Conservation (phyloP, 2,329 filamentous ascomycete genomes). For the Aspergillus nomiae region DNA sequence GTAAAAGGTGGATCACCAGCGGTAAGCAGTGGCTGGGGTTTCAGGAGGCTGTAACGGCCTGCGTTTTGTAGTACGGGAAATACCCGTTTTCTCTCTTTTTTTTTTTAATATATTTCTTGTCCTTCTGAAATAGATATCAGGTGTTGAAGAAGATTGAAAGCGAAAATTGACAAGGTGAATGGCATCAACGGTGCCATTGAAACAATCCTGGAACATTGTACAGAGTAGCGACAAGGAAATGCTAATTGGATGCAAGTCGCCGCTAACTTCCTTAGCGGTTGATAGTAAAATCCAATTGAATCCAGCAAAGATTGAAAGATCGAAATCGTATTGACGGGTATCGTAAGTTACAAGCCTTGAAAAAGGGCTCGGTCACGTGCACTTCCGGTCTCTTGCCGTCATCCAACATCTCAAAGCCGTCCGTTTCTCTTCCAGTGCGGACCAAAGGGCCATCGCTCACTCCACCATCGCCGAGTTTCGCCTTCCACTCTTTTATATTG, state of each 20-base stretch:
- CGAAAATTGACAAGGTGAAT: neutral
- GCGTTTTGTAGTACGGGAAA: neutral
- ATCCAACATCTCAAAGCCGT: constrained; percentile 27
- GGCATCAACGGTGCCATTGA: neutral
- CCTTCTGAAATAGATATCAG: neutral
- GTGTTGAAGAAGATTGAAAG: neutral
- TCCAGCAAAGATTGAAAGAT: neutral
- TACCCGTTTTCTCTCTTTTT: neutral
- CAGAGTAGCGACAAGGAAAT: neutral
- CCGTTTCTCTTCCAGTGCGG: constrained; percentile 25
- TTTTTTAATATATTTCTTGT: neutral
- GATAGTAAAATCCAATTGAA: neutral
- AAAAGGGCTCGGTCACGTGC: constrained; percentile 30
- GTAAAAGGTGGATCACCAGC: neutral
- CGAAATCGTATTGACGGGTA: constrained; percentile 2
- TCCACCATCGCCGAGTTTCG: constrained; percentile 17
- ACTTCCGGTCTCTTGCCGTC: constrained; percentile 31
- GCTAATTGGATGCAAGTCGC: neutral
- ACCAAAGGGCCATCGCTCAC: constrained; percentile 27
- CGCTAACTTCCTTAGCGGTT: neutral
- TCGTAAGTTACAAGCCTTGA: constrained; percentile 10
- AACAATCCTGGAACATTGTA: neutral
- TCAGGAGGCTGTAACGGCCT: neutral
- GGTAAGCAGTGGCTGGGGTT: neutral
- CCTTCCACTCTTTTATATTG: constrained; percentile 18